Base-by-base conservation (phyloP, 495 filamentous ascomycete genomes). In the Achaetomiella virescens region DNA sequence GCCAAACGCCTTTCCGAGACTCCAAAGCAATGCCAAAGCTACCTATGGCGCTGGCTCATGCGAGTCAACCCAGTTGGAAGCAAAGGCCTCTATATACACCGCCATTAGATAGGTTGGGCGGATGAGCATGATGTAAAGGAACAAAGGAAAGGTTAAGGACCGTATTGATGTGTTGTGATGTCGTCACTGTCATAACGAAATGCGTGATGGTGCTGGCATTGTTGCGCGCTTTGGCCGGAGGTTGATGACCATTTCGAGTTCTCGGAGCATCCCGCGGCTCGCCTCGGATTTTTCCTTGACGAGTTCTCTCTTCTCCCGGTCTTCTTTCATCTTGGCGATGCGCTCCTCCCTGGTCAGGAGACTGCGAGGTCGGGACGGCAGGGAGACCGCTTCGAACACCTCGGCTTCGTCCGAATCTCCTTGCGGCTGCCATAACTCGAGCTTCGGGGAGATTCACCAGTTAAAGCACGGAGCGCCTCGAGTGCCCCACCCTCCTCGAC, bases 161-260 rank as follows among this genome's bases (percentile, higher is more conserved):
- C 29, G 54, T 56, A 36, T 57, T 35, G 33, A 22, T 48, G 40
- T 25, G 47, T 44, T 59, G 27, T 52, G 37, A 63, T 56, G 53
- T 67, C 58, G 60, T 62, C 48, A 56, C 44, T 33, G 49, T 69
- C 68, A 70, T 66, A 72, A 64, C 33, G 70, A 72, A 12, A 66
- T 54, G 27, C 69, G 61, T 46, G 55, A 62, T 5, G 51, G 52
- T 27, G 61, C 52, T 21, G 57, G 54, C 49, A 50, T 65, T 10
- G 64, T 56, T 0, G 63, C 56, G 3, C 73, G 38, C 45, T 70
- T 71, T 2, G 88, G 85, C 54, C 89, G 74, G 55, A 91, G 75
- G 68, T 90, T 89, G 57, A 95, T 91, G 45, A 82, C 91, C 69
- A 85, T 87, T 69, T 96, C 87, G 59, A 98, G 75, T 67, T 98